Conservation (phyloP, 2,329 filamentous ascomycete species). For the Paraphaeosphaeria sporulosa region DNA sequence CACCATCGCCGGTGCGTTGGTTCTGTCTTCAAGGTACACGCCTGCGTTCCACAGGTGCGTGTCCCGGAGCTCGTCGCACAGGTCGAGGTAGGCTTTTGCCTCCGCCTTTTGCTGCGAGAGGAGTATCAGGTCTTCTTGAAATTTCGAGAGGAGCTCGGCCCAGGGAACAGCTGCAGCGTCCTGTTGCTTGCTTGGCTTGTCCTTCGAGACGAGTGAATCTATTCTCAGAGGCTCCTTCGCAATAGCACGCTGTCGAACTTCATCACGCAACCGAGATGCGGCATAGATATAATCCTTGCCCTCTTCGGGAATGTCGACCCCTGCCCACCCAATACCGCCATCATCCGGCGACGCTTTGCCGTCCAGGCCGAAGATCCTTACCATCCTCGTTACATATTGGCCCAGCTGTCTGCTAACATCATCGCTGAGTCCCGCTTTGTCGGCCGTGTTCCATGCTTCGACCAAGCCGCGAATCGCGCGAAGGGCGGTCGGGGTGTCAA, state of each 20-base stretch:
- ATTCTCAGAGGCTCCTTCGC: constrained; percentile 47
- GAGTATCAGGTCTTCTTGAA: constrained; percentile 68
- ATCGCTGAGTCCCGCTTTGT: constrained; percentile 51
- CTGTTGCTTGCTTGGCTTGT: constrained; percentile 38
- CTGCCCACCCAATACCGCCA: constrained; percentile 67
- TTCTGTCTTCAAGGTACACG: constrained; percentile 87
- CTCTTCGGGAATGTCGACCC: constrained; percentile 66
- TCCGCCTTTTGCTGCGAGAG: constrained; percentile 59
- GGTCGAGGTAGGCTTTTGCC: constrained; percentile 74
- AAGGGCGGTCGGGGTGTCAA: constrained; percentile 85
- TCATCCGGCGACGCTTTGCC: constrained; percentile 57
- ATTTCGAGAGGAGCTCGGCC: constrained; percentile 57
- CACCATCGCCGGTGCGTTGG: constrained; percentile 76
- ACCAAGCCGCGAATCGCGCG: constrained; percentile 79
- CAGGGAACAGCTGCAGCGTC: constrained; percentile 52
- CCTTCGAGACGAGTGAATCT: constrained; percentile 50
- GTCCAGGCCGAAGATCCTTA: constrained; percentile 85
- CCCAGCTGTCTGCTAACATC: constrained; percentile 65
- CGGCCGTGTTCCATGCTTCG: constrained; percentile 72
- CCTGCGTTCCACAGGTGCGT: constrained; percentile 80
- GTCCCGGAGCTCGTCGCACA: constrained; percentile 79
- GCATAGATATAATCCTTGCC: constrained; percentile 69
- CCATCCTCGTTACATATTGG: constrained; percentile 81
- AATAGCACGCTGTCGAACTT: constrained; percentile 64
- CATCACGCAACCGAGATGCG: constrained; percentile 64